Evolutionary conservation across 2,329 filamentous ascomycete species (phyloP).

Genomic region (Mariannaea elegans): DNA sequence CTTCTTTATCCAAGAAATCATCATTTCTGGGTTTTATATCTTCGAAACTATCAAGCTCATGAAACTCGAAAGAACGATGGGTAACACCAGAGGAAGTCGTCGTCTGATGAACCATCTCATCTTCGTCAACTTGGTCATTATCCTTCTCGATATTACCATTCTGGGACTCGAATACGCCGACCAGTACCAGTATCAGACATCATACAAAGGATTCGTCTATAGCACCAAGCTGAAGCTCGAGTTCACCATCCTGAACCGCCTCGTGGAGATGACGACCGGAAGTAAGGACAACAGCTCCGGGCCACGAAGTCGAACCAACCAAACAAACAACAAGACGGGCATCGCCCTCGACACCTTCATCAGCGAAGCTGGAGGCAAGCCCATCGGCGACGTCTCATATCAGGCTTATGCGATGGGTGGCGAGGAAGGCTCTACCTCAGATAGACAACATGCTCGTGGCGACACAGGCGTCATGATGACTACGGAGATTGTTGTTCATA

Average conservation of each 20-base stretch:
- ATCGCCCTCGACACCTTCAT: conserved; percentile 35
- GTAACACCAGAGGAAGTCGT: conserved; percentile 32
- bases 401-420: conserved; percentile 37
- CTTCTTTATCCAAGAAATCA: conserved; percentile 64
- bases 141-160: conserved; percentile 55
- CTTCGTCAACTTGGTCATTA: conserved; percentile 55
- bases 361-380: conserved; percentile 25
- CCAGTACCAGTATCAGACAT: conserved; percentile 48
- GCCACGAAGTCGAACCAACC: conserved; percentile 27
- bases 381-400: conserved; percentile 28
- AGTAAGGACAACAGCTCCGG: conserved; percentile 38
- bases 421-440: conserved; percentile 19
- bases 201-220: conserved; percentile 50
- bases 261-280: conserved; percentile 45
- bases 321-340: conserved; percentile 23
- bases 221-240: conserved; percentile 52
- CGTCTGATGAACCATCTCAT: conserved; percentile 51
- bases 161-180: conserved; percentile 49
- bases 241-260: conserved; percentile 50
- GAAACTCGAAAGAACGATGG: conserved; percentile 49
- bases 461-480: conserved; percentile 39
- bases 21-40: conserved; percentile 64
- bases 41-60: conserved; percentile 60
- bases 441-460: not conserved
- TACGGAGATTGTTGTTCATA: conserved; percentile 34